Evolutionary conservation across 768 basidiomycete genomes (phyloP), one percentile per base, ranked within the genome.

Genomic region (Boletellus sp.): DNA sequence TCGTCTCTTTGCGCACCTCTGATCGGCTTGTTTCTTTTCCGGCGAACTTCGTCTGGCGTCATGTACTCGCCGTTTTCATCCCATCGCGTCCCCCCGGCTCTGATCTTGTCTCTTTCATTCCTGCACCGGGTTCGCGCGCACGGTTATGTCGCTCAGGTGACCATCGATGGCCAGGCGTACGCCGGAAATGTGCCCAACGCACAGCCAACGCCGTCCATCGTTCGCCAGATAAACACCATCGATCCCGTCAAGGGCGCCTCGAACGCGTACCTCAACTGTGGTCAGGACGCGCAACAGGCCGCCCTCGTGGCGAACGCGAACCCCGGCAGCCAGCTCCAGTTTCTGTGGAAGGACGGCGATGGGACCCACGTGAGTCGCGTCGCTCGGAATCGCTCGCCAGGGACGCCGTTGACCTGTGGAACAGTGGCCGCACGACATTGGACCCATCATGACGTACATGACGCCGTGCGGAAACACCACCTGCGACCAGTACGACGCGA

Each of bases 391-490:
- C 22, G 16, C 23, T 13, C 22, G 16, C 17, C 3, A 49, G 19
- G 10, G 17, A 17, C n/a, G 15, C 8, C 38, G 37, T 36, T 47
- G 24, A 52, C 41, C 4, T 31, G 43, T 17, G 37, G n/a, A n/a
- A n/a, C 23, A 75, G 70, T 79, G 76, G 80, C 73, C 72, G 1
- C 79, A 87, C 57, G 70, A 84, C 50, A 80, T 70, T 15, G 87
- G 86, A 4, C 87, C 86, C 9, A 70, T 87, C 70, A 70, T 89
- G 68, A 87, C 84, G 32, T 90, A 90, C 62, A 76, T 90, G 78
- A 77, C 85, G 2, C 68, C 72, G 24, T 90, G 88, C 60, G 78
- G 78, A 0, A 66, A 68, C 32, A 71, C 74, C 0, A 66, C 78
- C 3, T 88, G 87, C 66, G 75, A 76, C 59, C 66, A 81, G 58